These are phyloP conservation scores for Neopestalotiopsis sp. DNA, from an alignment of 2,329 filamentous ascomycete species.

Conservation along the genomic window DNA sequence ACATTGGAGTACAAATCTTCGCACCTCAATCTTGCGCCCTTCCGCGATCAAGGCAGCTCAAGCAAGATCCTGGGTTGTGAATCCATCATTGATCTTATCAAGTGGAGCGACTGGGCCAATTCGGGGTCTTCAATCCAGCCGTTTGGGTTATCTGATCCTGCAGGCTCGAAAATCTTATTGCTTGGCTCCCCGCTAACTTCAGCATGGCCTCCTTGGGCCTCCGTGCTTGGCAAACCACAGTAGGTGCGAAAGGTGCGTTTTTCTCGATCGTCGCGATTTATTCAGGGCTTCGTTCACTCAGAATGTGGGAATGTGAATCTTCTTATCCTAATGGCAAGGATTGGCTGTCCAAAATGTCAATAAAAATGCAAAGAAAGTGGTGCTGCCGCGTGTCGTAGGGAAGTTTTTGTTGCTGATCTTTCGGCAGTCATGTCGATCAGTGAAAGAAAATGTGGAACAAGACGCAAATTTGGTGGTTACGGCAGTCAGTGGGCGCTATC, in stretches of 20 bases:
- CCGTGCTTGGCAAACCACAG: neutral
- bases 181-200: neutral
- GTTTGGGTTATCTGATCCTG: neutral
- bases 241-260: too few relatives aligned
- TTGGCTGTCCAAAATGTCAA: neutral
- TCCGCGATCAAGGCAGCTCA: neutral
- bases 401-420: neutral
- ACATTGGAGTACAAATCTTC: too few relatives aligned
- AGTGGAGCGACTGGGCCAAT: neutral
- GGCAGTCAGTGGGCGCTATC: neutral
- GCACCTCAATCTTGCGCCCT: too few relatives aligned
- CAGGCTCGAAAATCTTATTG: neutral
- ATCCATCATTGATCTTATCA: neutral
- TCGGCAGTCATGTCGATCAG: neutral
- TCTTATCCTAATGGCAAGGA: neutral
- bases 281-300: neutral
- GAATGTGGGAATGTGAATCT: neutral
- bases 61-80: neutral
- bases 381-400: neutral
- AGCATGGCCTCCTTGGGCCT: neutral
- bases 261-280: neutral
- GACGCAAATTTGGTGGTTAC: neutral
- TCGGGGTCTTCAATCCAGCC: slow-evolving; percentile 3
- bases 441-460: neutral
- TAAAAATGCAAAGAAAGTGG: neutral